Percentiles rank a stretch among this genome's conserved stretches.
Evolutionary conservation across 2,329 filamentous ascomycete genomes (phyloP).

Genomic region (Aureobasidium pullulans): DNA sequence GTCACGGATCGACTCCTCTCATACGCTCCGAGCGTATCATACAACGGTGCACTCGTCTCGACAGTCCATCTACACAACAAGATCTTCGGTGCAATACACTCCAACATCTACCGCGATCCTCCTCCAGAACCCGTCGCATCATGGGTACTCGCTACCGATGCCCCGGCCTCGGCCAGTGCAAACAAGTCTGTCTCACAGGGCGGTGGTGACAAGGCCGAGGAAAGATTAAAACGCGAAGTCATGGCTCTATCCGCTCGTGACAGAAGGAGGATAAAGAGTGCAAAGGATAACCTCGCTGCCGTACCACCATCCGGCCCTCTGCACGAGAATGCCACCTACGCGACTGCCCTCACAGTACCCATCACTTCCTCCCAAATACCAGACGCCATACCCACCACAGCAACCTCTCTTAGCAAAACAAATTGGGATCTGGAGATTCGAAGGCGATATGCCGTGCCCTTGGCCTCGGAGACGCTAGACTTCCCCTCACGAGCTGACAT

Average conservation of each 20-base stretch:
- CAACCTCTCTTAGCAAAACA: constrained; percentile 25
- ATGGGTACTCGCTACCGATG: constrained; percentile 65
- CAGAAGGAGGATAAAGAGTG: constrained; percentile 41
- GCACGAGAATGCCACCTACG: constrained; percentile 8
- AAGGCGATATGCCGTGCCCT: constrained; percentile 55
- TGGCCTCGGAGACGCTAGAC: constrained; percentile 55
- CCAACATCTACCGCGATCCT: constrained; percentile 52
- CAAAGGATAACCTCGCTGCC: constrained; percentile 19
- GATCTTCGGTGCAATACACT: constrained; percentile 51
- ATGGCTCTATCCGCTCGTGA: constrained; percentile 56
- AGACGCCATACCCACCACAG: constrained; percentile 8
- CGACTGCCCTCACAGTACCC: constrained; percentile 8
- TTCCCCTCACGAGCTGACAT: constrained; percentile 54
- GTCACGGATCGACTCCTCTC: constrained; percentile 50
- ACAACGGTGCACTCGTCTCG: constrained; percentile 25
- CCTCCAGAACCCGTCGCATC: constrained; percentile 53
- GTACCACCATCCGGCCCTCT: background rate
- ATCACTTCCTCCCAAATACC: constrained; percentile 3
- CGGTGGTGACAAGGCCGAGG: constrained; percentile 55
- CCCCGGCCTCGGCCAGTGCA: constrained; percentile 57
- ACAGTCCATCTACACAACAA: constrained; percentile 52
- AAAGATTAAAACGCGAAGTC: constrained; percentile 55
- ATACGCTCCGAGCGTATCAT: constrained; percentile 41
- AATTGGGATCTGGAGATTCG: constrained; percentile 59
- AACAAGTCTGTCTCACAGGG: constrained; percentile 17